Evolutionary conservation across 2,329 filamentous ascomycete species (phyloP), one percentile per base, ranked within the genome.

Genomic region (Zarea fungicola): DNA sequence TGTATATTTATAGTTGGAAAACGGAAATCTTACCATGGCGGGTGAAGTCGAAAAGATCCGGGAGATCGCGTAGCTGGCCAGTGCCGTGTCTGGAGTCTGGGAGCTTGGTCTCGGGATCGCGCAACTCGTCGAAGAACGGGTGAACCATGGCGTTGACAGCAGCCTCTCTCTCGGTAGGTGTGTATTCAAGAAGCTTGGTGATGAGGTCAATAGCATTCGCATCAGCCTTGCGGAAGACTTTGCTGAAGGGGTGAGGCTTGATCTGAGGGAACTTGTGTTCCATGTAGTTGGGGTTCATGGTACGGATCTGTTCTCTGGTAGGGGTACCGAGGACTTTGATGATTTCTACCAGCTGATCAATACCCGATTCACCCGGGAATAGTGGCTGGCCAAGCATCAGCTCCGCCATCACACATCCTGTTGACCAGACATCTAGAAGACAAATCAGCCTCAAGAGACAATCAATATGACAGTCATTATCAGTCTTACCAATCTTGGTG

Each of bases 241-340:
- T 97, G 74, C 87, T 95, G 78, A 99, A 99, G 23, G 93, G 93
- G 65, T 99, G 93, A 51, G 93, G 93, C 77, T 99, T 99, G 76
- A 99, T 99, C 71, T 99, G 93, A 41, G 93, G 93, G 72, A 99
- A 99, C 75, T 97, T 97, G 76, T 99, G 93, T 74, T 99, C 93
- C 93, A 99, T 99, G 72, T 99, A 99, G 72, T 99, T 99, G 52
- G 93, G 93, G 71, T 99, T 99, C 93, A 99, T 99, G 57, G 93
- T 99, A 59, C 93, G 88, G 63, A 99, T 99, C 71, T 99, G 93
- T 68, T 99, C 93, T 56, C 93, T 82, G 29, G 93, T 97, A 16
- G 93, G 93, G 16, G 93, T 99, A 52, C 93, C 93, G 53, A 99
- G 76, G 46, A 99, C 92, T 74, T 99, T 99, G 78, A 99, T 99